Evolutionary conservation across 2,329 filamentous ascomycete species (phyloP).

Genomic region (Huntiella moniliformis): DNA sequence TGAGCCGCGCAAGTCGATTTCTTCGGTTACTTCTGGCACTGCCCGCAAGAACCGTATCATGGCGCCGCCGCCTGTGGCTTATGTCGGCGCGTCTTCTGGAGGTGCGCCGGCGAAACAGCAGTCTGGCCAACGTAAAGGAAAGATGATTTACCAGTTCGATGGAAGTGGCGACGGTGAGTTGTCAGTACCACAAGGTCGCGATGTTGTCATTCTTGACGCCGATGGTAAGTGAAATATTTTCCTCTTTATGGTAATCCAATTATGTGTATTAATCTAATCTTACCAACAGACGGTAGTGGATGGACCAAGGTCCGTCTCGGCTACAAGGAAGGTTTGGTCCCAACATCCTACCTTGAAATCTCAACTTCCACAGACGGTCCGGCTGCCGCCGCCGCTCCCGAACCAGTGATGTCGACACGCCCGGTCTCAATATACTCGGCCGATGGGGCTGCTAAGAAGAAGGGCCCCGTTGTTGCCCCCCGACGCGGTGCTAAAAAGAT

Average conservation of each 20-base stretch:
- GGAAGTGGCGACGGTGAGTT: conserved; percentile 66
- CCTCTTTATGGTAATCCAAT: neutral
- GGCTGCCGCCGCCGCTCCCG: conserved; percentile 24
- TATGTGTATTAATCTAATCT: conserved; percentile 13
- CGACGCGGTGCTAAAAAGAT: conserved; percentile 83
- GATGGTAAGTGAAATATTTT: conserved; percentile 48
- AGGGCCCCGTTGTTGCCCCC: conserved; percentile 80
- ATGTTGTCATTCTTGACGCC: conserved; percentile 61
- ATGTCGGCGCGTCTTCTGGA: conserved; percentile 50
- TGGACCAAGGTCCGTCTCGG: conserved; percentile 74
- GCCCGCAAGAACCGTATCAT: conserved; percentile 54
- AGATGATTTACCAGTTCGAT: conserved; percentile 80
- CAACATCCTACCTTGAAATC: conserved; percentile 66
- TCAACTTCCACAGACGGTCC: conserved; percentile 25
- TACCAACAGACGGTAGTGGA: conserved; percentile 56
- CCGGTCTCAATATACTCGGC: conserved; percentile 59
- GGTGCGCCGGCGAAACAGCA: conserved; percentile 23
- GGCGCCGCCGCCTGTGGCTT: conserved; percentile 70
- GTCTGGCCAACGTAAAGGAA: conserved; percentile 43
- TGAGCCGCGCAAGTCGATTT: conserved; percentile 12
- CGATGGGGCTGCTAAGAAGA: conserved; percentile 45
- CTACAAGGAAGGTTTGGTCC: conserved; percentile 66
- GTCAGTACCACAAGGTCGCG: conserved; percentile 57
- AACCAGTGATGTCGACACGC: conserved; percentile 34
- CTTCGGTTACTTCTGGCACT: conserved; percentile 11